Percentiles rank a stretch among this genome's conserved stretches.
These are phyloP conservation scores for Russula abietina DNA, from an alignment of 768 basidiomycete genomes.

Conservation along the genomic window DNA sequence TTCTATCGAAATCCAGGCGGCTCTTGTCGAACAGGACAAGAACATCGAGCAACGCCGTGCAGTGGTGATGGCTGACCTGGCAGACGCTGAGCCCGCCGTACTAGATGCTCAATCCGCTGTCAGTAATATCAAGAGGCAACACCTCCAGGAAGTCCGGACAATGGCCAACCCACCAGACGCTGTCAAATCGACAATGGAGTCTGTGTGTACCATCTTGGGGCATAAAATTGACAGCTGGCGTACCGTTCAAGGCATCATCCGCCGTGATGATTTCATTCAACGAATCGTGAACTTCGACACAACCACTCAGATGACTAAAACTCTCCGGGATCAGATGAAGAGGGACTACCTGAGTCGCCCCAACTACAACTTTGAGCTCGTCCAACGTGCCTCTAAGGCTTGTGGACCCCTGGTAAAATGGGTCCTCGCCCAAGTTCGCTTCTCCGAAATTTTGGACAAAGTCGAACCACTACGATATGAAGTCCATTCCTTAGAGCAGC, in stretches of 20 bases:
- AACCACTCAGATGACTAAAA: slow-evolving; percentile 79
- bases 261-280: slow-evolving; percentile 94
- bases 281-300: slow-evolving; percentile 96
- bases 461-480: slow-evolving; percentile 96
- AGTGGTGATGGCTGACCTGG: slow-evolving; percentile 91
- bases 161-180: slow-evolving; percentile 99
- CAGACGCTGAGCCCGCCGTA: slow-evolving; percentile 96
- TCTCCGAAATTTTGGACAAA: slow-evolving; percentile 95
- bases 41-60: slow-evolving; percentile 82
- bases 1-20: slow-evolving; percentile 93
- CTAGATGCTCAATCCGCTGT: slow-evolving; percentile 94
- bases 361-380: slow-evolving; percentile 90
- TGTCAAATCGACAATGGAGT: slow-evolving; percentile 97
- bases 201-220: slow-evolving; percentile 92
- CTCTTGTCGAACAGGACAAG: slow-evolving; percentile 85
- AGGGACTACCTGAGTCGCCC: slow-evolving; percentile 87
- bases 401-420: slow-evolving; percentile 98
- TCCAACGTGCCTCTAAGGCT: slow-evolving; percentile 91
- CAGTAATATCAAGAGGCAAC: slow-evolving; percentile 91
- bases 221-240: slow-evolving; percentile 98
- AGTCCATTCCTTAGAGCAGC: slow-evolving; percentile 85
- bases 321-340: slow-evolving; percentile 86
- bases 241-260: slow-evolving; percentile 90
- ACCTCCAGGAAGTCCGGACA: slow-evolving; percentile 92
- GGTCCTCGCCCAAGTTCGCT: slow-evolving; percentile 94